phyloP scores from a whole-genome alignment of 345 rosid species.

The Aethionema arabicum region DNA sequence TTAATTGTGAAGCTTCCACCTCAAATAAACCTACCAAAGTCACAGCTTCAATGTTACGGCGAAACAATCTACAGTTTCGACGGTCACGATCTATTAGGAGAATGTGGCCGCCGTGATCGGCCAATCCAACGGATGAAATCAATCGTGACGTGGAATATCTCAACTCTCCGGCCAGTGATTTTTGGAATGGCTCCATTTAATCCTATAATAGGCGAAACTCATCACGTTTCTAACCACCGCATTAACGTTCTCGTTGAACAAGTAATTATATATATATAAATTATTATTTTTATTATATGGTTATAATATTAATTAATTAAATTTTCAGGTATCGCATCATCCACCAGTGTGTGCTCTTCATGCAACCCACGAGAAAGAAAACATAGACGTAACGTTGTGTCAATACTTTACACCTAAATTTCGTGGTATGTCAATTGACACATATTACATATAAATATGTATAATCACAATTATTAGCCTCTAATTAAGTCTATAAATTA shows the following conservation, averaged over 20 bases:
- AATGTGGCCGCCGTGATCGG: conserved; percentile 45
- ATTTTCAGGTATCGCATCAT: conserved; percentile 74
- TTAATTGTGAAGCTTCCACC: conserved; percentile 49
- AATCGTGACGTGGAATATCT: conserved; percentile 70
- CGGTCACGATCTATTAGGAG: conserved; percentile 45
- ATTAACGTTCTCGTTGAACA: conserved; percentile 79
- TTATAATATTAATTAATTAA: too few relatives aligned
- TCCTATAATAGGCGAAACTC: conserved; percentile 89
- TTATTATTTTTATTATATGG: too few relatives aligned
- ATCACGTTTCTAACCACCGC: conserved; percentile 64
- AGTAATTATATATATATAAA: conserved; percentile 28
- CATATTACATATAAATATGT: background rate
- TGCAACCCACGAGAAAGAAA: conserved; percentile 65
- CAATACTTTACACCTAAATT: conserved; percentile 66
- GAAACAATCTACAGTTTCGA: conserved; percentile 49
- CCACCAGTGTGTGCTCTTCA: conserved; percentile 85
- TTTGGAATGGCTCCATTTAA: conserved; percentile 84
- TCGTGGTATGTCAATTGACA: conserved; percentile 42
- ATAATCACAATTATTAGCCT: background rate
- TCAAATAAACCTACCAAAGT: conserved; percentile 62
- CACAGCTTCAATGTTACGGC: conserved; percentile 64
- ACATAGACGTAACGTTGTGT: conserved; percentile 65
- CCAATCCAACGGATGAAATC: conserved; percentile 54
- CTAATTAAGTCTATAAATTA: background rate
- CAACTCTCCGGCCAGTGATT: conserved; percentile 50